Evolutionary conservation across 163 green algal species (phyloP), one percentile per base, ranked within the genome.

Genomic region (Scenedesmus sp.): DNA sequence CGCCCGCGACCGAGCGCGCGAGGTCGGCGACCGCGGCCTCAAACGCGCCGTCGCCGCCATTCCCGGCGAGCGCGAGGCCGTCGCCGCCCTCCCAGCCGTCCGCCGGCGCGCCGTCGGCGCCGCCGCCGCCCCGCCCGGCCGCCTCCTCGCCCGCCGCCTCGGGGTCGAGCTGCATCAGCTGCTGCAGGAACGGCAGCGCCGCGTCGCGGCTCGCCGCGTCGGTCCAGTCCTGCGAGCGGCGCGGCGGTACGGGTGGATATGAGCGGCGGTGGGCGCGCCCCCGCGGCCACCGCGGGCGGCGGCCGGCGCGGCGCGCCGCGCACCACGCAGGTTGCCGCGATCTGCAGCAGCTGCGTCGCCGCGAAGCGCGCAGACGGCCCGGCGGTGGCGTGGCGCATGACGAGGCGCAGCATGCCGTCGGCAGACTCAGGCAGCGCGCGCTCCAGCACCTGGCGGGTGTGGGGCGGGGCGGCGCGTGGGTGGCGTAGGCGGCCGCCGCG

Each of bases 271-370:
- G n/a, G n/a, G n/a, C n/a, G n/a, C n/a, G n/a, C n/a, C n/a, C n/a
- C n/a, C n/a, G n/a, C n/a, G n/a, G n/a, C n/a, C n/a, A n/a, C n/a
- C n/a, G n/a, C n/a, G n/a, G n/a, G n/a, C n/a, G n/a, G n/a, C n/a
- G n/a, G n/a, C n/a, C 10, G 50, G 24, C 50, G 24, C 18, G 6
- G 4, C 10, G 10, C 15, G 18, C 18, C 5, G 50, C 74, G 74
- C 74, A 81, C 74, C 74, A 70, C 26, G 47, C 75, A 83, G 22
- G 11, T 76, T 33, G 75, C 24, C 0, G 75, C 75, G 3, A 83
- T 63, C 29, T n/a, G 45, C 14, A 76, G 44, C 39, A 83, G 75
- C 64, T 83, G 64, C 10, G 57, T 34, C 0, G 75, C 64, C 1
- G 75, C 53, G 31, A 83, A 71, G 24, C 75, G 54, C 13, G 54